Percentiles rank a stretch among this genome's conserved stretches.
phyloP scores from a whole-genome alignment of 192 early-diverging fungal species.

The Backusella morwellensis region DNA sequence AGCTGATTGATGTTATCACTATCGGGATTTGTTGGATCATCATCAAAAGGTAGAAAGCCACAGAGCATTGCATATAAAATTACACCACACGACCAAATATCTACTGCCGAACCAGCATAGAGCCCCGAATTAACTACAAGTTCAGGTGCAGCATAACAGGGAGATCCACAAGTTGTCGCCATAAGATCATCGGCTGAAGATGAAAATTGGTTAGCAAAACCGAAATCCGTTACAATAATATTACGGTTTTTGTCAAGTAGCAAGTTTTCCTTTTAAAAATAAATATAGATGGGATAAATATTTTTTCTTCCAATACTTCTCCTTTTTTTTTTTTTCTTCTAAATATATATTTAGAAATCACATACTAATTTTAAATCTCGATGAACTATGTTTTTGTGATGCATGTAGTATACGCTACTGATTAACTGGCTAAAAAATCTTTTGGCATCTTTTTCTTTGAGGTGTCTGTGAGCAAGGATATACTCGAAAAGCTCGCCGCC shows the following conservation, averaged over 20 bases:
- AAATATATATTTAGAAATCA: constrained; percentile 3
- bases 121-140: constrained; percentile 79
- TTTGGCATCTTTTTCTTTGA: constrained; percentile 74
- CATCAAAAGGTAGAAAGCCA: constrained; percentile 72
- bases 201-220: constrained; percentile 77
- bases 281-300: not conserved
- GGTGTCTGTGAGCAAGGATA: constrained; percentile 74
- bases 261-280: constrained; percentile 66
- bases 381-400: constrained; percentile 77
- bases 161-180: constrained; percentile 82
- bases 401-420: constrained; percentile 72
- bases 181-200: constrained; percentile 60
- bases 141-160: constrained; percentile 91
- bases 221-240: constrained; percentile 87
- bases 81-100: constrained; percentile 90
- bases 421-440: constrained; percentile 78
- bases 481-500: constrained; percentile 70
- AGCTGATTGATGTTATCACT: constrained; percentile 66
- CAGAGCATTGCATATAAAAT: constrained; percentile 80
- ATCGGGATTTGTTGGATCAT: constrained; percentile 72
- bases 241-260: constrained; percentile 75
- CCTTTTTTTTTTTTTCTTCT: not conserved
- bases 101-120: constrained; percentile 79
- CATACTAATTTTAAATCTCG: constrained; percentile 82
- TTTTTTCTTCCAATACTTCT: not conserved